Evolutionary conservation across 805 yeast species (phyloP).

Genomic region (Zygotorulaspora sp.): DNA sequence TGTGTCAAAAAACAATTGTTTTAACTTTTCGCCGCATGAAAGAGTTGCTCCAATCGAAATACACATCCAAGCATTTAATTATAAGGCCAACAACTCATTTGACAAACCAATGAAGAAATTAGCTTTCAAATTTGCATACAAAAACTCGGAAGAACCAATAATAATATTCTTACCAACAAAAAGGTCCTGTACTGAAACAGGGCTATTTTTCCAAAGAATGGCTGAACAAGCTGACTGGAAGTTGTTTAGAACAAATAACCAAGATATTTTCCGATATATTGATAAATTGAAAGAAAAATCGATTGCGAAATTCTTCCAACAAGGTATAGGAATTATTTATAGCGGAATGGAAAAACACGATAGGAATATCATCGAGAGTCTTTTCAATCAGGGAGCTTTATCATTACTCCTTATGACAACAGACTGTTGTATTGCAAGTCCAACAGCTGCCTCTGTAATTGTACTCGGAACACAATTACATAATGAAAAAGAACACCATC

Average conservation of each 20-base stretch:
- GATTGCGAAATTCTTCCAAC: conserved; percentile 41
- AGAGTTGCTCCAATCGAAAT: conserved; percentile 55
- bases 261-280: conserved; percentile 40
- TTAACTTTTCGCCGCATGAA: conserved; percentile 65
- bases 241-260: conserved; percentile 32
- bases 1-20: conserved; percentile 52
- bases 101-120: conserved; percentile 49
- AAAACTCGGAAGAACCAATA: conserved; percentile 34
- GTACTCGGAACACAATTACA: conserved; percentile 66
- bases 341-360: conserved; percentile 56
- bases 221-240: conserved; percentile 37
- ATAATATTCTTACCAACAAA: conserved; percentile 58
- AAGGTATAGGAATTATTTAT: conserved; percentile 65
- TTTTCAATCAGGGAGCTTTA: conserved; percentile 49
- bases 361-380: conserved; percentile 46
- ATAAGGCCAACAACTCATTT: conserved; percentile 37
- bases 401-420: conserved; percentile 56
- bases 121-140: conserved; percentile 41
- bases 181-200: conserved; percentile 50
- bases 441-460: conserved; percentile 51
- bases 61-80: conserved; percentile 46
- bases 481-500: conserved; percentile 71
- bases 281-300: conserved; percentile 44
- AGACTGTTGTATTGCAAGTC: conserved; percentile 49
- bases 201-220: conserved; percentile 40